Evolutionary conservation across 2,329 filamentous ascomycete genomes (phyloP).

Genomic region (Aspergillus intermedius): DNA sequence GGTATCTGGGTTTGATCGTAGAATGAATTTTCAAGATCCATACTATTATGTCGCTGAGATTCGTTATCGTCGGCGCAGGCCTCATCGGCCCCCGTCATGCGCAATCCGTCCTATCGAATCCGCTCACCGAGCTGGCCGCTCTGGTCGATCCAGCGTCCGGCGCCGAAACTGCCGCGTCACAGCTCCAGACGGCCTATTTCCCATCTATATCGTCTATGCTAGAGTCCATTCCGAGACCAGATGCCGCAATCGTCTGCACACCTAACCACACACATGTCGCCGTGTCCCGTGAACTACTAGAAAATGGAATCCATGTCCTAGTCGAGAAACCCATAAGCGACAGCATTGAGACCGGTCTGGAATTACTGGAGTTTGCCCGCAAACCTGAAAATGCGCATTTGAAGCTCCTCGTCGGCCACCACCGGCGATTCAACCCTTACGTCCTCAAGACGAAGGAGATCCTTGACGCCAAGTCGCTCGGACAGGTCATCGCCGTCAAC

Average conservation of each 20-base stretch:
- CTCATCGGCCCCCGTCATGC: slow-evolving; percentile 48
- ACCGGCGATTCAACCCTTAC: slow-evolving; percentile 55
- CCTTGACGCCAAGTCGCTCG: slow-evolving; percentile 38
- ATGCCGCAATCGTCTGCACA: slow-evolving; percentile 54
- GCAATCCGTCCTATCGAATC: slow-evolving; percentile 35
- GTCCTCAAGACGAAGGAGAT: slow-evolving; percentile 45
- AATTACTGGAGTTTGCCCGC: slow-evolving; percentile 15
- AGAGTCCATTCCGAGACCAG: slow-evolving; percentile 31
- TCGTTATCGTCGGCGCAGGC: slow-evolving; percentile 45
- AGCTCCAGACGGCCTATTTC: slow-evolving; percentile 36
- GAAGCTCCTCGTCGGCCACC: slow-evolving; percentile 52
- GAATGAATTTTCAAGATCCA: background rate
- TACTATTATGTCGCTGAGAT: slow-evolving; percentile 17
- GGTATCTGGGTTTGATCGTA: background rate
- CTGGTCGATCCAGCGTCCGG: slow-evolving; percentile 43
- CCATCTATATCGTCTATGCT: slow-evolving; percentile 41
- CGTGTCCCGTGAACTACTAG: slow-evolving; percentile 44
- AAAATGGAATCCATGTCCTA: slow-evolving; percentile 46
- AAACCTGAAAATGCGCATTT: slow-evolving; percentile 20
- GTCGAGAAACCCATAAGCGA: slow-evolving; percentile 53
- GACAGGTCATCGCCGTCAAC: slow-evolving; percentile 46
- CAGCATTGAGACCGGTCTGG: slow-evolving; percentile 18
- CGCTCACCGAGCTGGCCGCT: slow-evolving; percentile 35
- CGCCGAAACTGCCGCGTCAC: slow-evolving; percentile 28
- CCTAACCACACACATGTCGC: slow-evolving; percentile 54